Conservation (phyloP, 148 eudicot genomes). For the Rhododendron williamsianum region DNA sequence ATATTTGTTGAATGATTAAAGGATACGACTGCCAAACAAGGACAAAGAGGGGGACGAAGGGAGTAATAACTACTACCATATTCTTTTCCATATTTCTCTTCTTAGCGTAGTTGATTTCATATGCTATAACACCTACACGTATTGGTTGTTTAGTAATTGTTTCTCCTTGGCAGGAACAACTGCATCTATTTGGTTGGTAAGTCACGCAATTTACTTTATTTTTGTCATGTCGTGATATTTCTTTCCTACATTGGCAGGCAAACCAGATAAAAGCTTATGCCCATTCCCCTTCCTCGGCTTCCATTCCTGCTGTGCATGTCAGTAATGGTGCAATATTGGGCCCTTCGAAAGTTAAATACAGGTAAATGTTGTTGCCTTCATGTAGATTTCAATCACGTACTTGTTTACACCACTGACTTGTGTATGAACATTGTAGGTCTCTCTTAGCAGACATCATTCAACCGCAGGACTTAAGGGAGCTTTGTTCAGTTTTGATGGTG, state of each 20-base stretch:
- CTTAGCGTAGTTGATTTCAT: neutral
- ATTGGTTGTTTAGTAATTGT: neutral
- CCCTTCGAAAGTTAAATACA: slow-evolving; percentile 69
- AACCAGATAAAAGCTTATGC: slow-evolving; percentile 52
- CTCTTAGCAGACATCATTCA: slow-evolving; percentile 85
- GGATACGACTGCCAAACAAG: neutral
- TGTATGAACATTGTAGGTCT: slow-evolving; percentile 47
- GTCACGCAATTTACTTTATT: neutral
- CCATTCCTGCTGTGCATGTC: slow-evolving; percentile 41
- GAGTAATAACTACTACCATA: neutral
- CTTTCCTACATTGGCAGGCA: slow-evolving; percentile 34
- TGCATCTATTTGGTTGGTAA: neutral
- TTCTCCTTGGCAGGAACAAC: neutral
- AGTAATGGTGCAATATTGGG: slow-evolving; percentile 34
- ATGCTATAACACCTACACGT: neutral
- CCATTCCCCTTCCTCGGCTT: slow-evolving; percentile 40
- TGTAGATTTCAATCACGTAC: neutral
- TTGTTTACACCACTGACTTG: slow-evolving; percentile 24
- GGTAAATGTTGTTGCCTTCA: slow-evolving; percentile 35
- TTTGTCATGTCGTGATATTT: neutral
- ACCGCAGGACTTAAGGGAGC: slow-evolving; percentile 77
- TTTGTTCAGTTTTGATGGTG: slow-evolving; percentile 85
- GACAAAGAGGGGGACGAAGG: neutral
- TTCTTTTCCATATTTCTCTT: neutral
- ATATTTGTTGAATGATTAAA: neutral